Evolutionary conservation across 331 rosid genomes (phyloP).

Genomic region (Telfairia occidentalis): DNA sequence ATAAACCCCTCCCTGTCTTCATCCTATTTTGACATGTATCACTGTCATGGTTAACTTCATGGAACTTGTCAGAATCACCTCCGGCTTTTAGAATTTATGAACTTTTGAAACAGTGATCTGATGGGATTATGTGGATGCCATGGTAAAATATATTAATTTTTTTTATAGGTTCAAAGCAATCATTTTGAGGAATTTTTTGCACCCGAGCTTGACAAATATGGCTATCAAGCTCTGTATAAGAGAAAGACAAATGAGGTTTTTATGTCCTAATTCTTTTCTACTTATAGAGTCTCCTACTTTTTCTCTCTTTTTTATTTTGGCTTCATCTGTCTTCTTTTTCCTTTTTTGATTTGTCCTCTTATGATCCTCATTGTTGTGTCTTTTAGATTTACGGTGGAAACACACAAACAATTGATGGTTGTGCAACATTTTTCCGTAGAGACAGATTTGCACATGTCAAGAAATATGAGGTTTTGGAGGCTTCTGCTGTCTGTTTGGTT

Average conservation of each 20-base stretch:
- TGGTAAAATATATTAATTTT: background rate
- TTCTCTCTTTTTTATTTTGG: background rate
- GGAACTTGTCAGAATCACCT: background rate
- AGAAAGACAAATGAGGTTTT: constrained; percentile 85
- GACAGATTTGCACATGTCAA: constrained; percentile 96
- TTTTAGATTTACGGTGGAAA: constrained; percentile 60
- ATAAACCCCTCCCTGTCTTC: background rate
- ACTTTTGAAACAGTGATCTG: background rate
- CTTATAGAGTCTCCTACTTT: constrained; percentile 14
- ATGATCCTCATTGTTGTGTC: background rate
- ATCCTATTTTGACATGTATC: background rate
- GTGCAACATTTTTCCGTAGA: constrained; percentile 99
- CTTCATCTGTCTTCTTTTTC: constrained; percentile 11
- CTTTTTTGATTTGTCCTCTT: background rate
- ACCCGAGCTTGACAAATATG: constrained; percentile 97
- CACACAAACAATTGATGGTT: constrained; percentile 71
- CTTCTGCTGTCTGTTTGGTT: background rate
- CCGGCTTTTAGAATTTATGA: background rate
- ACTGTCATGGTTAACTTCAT: background rate
- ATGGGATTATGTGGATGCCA: background rate
- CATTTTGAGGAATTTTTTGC: constrained; percentile 87
- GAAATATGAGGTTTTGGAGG: constrained; percentile 71
- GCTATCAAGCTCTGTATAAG: constrained; percentile 80
- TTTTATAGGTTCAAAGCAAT: constrained; percentile 72
- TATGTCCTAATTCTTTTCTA: background rate